These are phyloP conservation scores for Plantago rigida DNA, from an alignment of 305 asterid species.

Conservation along the genomic window DNA sequence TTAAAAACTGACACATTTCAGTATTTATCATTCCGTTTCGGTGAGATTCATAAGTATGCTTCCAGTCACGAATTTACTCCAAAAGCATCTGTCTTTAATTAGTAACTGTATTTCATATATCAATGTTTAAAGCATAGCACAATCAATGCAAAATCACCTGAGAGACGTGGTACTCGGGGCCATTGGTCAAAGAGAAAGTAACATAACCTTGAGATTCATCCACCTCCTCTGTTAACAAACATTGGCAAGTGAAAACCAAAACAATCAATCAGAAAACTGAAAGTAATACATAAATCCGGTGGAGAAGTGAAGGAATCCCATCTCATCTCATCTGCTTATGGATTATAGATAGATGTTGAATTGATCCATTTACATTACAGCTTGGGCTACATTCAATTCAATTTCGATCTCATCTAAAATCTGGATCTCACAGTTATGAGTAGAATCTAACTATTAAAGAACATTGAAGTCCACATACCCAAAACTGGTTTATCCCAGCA, in stretches of 20 bases:
- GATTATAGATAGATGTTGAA: neutral
- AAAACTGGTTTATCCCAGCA: slow-evolving; percentile 74
- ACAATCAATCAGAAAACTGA: neutral
- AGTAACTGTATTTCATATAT: neutral
- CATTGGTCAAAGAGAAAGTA: slow-evolving; percentile 83
- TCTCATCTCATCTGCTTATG: too few species aligned
- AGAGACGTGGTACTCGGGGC: slow-evolving; percentile 98
- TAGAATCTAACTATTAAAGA: too few species aligned
- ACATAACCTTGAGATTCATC: slow-evolving; percentile 67
- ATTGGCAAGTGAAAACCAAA: neutral
- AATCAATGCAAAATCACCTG: slow-evolving; percentile 43
- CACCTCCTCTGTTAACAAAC: slow-evolving; percentile 48
- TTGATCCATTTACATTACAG: too few species aligned
- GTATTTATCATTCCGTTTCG: too few species aligned
- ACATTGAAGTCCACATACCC: slow-evolving; percentile 24
- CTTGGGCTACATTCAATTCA: too few species aligned
- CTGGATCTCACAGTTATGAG: too few species aligned
- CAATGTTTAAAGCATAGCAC: neutral
- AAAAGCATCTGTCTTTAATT: neutral
- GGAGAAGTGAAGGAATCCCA: too few species aligned
- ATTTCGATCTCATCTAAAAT: too few species aligned
- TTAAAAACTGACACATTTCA: too few species aligned
- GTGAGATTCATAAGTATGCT: neutral
- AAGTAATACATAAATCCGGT: too few species aligned
- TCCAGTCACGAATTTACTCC: neutral